Conservation (phyloP, 2,329 filamentous ascomycete species). For the Cadophora sp. region DNA sequence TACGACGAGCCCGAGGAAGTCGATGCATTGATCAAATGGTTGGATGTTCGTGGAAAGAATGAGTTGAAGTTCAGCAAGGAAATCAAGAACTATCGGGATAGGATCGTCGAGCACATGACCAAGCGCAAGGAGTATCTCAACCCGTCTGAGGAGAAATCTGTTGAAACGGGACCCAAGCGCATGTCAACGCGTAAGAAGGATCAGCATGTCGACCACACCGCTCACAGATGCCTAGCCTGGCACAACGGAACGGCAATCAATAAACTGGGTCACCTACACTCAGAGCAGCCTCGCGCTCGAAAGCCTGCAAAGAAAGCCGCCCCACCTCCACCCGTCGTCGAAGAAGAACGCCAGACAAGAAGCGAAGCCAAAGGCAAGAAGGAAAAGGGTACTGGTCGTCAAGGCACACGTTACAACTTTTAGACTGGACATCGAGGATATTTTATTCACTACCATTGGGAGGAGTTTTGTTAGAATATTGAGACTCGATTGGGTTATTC, state of each 20-base stretch:
- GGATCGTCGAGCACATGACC: conserved; percentile 81
- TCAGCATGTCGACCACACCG: conserved; percentile 56
- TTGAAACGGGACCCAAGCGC: conserved; percentile 50
- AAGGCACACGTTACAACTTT: conserved; percentile 33
- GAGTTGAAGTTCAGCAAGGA: conserved; percentile 91
- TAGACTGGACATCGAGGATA: background rate
- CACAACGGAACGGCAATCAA: conserved; percentile 65
- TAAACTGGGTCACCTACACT: conserved; percentile 65
- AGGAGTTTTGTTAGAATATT: conserved; percentile 10
- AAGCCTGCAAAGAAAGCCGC: conserved; percentile 43
- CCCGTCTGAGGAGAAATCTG: conserved; percentile 55
- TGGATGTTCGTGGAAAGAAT: conserved; percentile 85
- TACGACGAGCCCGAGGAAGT: conserved; percentile 82
- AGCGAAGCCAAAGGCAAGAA: conserved; percentile 36
- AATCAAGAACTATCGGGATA: conserved; percentile 75
- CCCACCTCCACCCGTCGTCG: conserved; percentile 30
- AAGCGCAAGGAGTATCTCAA: conserved; percentile 77
- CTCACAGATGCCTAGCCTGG: conserved; percentile 69
- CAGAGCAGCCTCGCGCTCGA: conserved; percentile 58
- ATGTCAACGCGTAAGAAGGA: conserved; percentile 70
- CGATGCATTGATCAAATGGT: conserved; percentile 82
- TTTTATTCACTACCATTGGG: background rate
- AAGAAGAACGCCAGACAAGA: conserved; percentile 49
- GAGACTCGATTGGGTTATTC: background rate
- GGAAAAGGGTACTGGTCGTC: conserved; percentile 33